Base-by-base conservation (phyloP, 768 basidiomycete genomes). In the Mycena indigotica region DNA sequence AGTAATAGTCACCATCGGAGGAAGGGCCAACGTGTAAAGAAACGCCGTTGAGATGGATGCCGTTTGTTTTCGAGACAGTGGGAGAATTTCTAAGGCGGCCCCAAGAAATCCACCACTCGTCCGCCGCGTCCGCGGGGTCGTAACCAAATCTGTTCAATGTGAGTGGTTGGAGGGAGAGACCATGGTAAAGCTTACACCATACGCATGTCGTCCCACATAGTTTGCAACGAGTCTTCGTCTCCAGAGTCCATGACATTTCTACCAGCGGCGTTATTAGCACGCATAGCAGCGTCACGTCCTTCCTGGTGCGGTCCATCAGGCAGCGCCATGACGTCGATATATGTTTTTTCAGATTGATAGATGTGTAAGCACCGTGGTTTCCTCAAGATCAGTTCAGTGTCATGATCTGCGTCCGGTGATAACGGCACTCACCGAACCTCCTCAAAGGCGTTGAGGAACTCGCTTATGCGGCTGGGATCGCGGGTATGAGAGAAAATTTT, bases 51-150 rank as follows among this genome's bases (percentile, higher is more conserved):
- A 32, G 53, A 5, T 28, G 25, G 16, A 24, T 17, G 17, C 41
- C 38, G 41, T 44, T 23, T 8, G 41, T 44, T 15, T 19, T 12
- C 32, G 32, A 35, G 32, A 17, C 32, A 35, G 32, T 35, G 21
- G 60, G 49, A 4, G 52, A 39, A 23, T 50, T 55, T 10, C 60
- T 55, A 5, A 61, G 52, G 6, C 55, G 55, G 13, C 60, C 55
- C 60, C 60, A 61, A 2, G 55, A 32, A 4, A 61, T 41, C 55
- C 55, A 61, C 60, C 60, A 61, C n/a, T 61, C 52, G 24, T 61
- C 60, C 3, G 60, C 60, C 12, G 32, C 60, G 46, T 61, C 60
- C 16, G 51, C 55, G 24, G 60, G 55, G 44, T 61, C 55, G 28
- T 61, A 61, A 5, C 52, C 52, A 30, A 59, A 59, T 2, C 58